phyloP scores from a whole-genome alignment of 495 filamentous ascomycete genomes.

The Pyrenopolyporus hunteri region DNA sequence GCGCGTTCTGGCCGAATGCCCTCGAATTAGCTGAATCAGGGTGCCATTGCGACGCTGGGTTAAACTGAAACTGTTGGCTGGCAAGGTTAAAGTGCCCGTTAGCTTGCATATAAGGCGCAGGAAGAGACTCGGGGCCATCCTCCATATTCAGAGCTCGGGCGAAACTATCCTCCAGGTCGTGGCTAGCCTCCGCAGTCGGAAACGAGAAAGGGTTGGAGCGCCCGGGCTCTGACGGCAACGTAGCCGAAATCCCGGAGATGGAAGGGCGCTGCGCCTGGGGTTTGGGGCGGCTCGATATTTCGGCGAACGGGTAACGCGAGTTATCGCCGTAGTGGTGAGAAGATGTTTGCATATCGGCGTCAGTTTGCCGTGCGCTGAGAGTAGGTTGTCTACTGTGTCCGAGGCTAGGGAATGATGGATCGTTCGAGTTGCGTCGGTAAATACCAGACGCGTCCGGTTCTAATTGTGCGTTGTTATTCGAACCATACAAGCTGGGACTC shows the following conservation, averaged over 20 bases:
- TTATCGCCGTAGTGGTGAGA: constrained; percentile 23
- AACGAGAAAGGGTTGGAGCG: constrained; percentile 20
- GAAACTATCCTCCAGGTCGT: constrained; percentile 29
- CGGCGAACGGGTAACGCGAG: constrained; percentile 23
- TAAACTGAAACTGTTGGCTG: constrained; percentile 42
- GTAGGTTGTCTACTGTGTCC: constrained; percentile 25
- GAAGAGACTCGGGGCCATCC: constrained; percentile 10
- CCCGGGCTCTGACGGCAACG: constrained; percentile 20
- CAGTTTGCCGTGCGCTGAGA: constrained; percentile 26
- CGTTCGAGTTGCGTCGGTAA: constrained; percentile 37
- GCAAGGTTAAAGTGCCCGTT: constrained; percentile 28
- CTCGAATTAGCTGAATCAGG: constrained; percentile 34
- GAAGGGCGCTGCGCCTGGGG: constrained; percentile 31
- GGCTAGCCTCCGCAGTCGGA: constrained; percentile 14
- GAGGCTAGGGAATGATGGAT: constrained; percentile 20
- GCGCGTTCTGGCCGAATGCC: constrained; percentile 16
- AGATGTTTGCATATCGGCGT: constrained; percentile 14
- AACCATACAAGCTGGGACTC: constrained; percentile 9
- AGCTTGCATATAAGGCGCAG: constrained; percentile 1
- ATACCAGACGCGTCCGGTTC: constrained; percentile 11
- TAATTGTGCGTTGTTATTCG: constrained; percentile 19
- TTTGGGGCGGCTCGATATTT: constrained; percentile 6
- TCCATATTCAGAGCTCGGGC: constrained; percentile 21
- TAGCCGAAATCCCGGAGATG: constrained; percentile 22
- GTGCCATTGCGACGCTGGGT: constrained; percentile 50